Conservation (phyloP, 371 early-diverging fungal genomes). For the Amoeboradix gromovi region DNA sequence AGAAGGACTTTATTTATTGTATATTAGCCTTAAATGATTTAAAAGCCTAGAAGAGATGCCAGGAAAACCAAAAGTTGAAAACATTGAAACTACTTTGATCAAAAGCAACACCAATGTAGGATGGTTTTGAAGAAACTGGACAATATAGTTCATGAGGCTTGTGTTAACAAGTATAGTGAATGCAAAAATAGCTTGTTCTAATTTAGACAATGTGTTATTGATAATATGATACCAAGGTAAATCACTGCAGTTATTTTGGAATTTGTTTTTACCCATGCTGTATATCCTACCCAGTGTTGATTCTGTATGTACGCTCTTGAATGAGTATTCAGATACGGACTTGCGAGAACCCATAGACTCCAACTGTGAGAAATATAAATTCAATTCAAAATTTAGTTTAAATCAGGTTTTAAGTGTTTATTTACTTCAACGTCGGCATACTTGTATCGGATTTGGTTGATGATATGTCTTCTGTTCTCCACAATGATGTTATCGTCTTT, state of each 20-base stretch:
- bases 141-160: background rate
- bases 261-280: background rate
- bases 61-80: background rate
- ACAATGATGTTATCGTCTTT: background rate
- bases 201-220: background rate
- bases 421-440: background rate
- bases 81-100: background rate
- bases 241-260: background rate
- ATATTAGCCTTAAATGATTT: background rate
- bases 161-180: background rate
- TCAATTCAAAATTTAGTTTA: too few species aligned
- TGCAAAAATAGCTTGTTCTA: background rate
- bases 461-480: background rate
- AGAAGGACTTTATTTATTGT: background rate
- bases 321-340: background rate
- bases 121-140: background rate
- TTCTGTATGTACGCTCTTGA: background rate
- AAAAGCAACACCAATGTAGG: background rate
- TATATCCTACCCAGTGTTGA: background rate
- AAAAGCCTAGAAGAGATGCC: background rate
- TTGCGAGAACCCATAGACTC: too few species aligned
- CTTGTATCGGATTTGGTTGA: background rate
- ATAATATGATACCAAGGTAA: background rate
- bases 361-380: too few species aligned
- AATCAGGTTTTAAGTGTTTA: too few species aligned